Base-by-base conservation (phyloP, 2,329 filamentous ascomycete genomes). In the Gaeumannomyces tritici region DNA sequence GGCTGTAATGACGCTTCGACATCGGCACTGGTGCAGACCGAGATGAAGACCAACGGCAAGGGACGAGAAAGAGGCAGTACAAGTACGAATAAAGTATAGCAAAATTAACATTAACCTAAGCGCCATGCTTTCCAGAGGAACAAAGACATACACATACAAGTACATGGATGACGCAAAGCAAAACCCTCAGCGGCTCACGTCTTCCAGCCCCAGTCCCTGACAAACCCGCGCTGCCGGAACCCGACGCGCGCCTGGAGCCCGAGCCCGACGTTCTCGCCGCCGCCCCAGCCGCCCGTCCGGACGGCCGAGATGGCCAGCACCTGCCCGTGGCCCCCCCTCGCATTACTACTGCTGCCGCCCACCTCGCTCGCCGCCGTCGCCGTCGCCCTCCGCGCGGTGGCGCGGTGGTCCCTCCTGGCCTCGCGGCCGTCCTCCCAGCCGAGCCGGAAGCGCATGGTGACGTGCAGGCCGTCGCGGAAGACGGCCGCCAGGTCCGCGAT, bases 361-460 rank as follows among this genome's bases (percentile, higher is more conserved):
- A 21, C 42, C 18, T 21, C 21, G 18, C 18, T n/a, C 8, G 42
- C 12, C 42, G 42, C 3, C 42, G 21, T 51, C 42, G 42, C 3
- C 42, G 21, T 51, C 21, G 18, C 8, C 5, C 42, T 51, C 42
- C 18, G 42, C 18, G 11, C 11, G 18, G 42, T 51, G 42, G 42
- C 42, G 42, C 42, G 42, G 42, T 21, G 42, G 42, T 51, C 42
- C 18, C 42, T 18, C 42, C 42, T 51, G 18, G 4, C 13, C 42
- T 47, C 42, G 42, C 42, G 42, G 18, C 18, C n/a, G 47, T 59
- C 60, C 24, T 69, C 68, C 68, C 69, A 71, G 5, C 65, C 68
- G 21, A 71, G 61, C 63, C 63, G 64, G 63, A 71, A 71, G 24
- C 66, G 65, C 62, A 69, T 70, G 12, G 62, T 66, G 21, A 66